phyloP scores from a whole-genome alignment of 441 rosid species.

The Euphorbia schlechtendalii region DNA sequence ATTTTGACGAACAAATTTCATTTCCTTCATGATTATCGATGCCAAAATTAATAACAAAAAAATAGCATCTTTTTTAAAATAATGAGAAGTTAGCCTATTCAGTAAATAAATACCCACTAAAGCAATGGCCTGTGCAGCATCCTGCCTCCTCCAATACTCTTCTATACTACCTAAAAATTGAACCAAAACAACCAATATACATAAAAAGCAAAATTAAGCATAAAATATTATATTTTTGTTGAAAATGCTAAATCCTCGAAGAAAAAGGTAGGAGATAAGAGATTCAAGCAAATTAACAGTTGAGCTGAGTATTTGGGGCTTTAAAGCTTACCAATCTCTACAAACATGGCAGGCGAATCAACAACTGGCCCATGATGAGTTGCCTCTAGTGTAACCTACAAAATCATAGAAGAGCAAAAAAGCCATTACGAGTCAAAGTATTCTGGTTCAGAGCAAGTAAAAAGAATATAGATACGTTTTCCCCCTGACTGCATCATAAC shows the following conservation, averaged over 20 bases:
- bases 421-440: neutral
- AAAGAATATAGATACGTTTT: neutral
- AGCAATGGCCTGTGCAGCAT: conserved; percentile 73
- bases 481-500: neutral
- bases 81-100: neutral
- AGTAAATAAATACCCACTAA: conserved; percentile 37
- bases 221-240: neutral
- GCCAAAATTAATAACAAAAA: neutral
- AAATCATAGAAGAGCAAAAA: neutral
- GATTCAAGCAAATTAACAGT: neutral
- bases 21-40: neutral
- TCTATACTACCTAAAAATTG: conserved; percentile 59
- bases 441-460: neutral
- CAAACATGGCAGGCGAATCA: conserved; percentile 66
- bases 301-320: neutral
- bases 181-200: conserved; percentile 3
- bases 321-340: conserved; percentile 53
- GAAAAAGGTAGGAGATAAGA: neutral
- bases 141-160: conserved; percentile 74
- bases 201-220: neutral
- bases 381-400: conserved; percentile 67
- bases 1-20: neutral
- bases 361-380: conserved; percentile 86
- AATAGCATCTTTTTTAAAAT: too few relatives aligned
- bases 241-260: conserved; percentile 10